Evolutionary conservation across 129 eudicot species (phyloP).

Genomic region (Gnaphalium uliginosum): DNA sequence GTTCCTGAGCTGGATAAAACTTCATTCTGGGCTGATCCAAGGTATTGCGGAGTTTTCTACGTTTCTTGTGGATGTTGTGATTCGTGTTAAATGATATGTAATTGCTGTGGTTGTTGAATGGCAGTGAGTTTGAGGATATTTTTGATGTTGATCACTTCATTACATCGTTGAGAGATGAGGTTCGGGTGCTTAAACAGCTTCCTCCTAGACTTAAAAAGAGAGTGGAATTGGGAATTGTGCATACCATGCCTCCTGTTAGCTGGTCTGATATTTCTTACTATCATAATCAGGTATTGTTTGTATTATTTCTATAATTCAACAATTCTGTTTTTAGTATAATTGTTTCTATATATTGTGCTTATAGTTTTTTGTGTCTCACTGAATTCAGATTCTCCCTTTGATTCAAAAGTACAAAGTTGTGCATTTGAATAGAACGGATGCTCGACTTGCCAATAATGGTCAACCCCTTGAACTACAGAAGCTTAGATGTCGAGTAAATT

Average conservation of each 20-base stretch:
- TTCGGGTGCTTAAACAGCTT: constrained; percentile 78
- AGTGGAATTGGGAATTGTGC: constrained; percentile 69
- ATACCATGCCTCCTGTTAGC: constrained; percentile 90
- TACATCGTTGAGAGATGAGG: constrained; percentile 93
- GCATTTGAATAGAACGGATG: constrained; percentile 91
- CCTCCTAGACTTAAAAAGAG: constrained; percentile 89
- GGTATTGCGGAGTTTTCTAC: constrained; percentile 39
- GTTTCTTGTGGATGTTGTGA: neutral
- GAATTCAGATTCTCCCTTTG: constrained; percentile 80
- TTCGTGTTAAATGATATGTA: constrained; percentile 6
- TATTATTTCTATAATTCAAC: neutral
- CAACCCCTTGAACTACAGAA: constrained; percentile 79
- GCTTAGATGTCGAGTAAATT: constrained; percentile 91
- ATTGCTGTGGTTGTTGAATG: constrained; percentile 12
- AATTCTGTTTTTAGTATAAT: neutral
- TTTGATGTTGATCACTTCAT: constrained; percentile 98
- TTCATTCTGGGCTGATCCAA: constrained; percentile 98
- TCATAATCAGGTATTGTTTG: constrained; percentile 63
- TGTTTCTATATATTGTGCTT: neutral
- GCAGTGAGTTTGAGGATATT: constrained; percentile 93
- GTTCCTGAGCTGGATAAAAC: constrained; percentile 97
- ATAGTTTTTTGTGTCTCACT: neutral
- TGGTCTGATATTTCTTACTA: constrained; percentile 98
- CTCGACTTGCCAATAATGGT: constrained; percentile 92
- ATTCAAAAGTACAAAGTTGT: constrained; percentile 85